A percentile compares a stretch with the other conserved stretches of the same genome.
Evolutionary conservation across 306 rosid genomes (phyloP).

Genomic region (Lupinus albus): DNA sequence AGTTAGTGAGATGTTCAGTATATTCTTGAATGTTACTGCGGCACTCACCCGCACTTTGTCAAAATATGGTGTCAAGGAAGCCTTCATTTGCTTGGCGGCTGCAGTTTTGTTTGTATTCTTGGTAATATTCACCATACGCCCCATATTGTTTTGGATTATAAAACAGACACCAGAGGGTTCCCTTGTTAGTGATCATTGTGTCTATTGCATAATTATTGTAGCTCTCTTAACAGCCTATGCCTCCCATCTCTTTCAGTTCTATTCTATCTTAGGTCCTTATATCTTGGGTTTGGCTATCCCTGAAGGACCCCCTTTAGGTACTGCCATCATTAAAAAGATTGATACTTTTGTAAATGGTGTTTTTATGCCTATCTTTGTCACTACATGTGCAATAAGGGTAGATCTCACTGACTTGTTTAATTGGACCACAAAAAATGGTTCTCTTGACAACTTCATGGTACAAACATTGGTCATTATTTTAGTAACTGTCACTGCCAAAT

Average conservation of each 20-base stretch:
- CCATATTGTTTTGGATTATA: constrained; percentile 62
- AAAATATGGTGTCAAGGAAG: neutral
- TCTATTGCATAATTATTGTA: constrained; percentile 41
- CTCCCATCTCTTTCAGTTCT: constrained; percentile 35
- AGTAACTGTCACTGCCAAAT: constrained; percentile 33
- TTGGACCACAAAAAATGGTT: constrained; percentile 15
- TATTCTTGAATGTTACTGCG: constrained; percentile 1
- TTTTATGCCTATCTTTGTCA: constrained; percentile 62
- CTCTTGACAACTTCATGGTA: constrained; percentile 9
- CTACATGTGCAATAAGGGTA: constrained; percentile 53
- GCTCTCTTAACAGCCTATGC: constrained; percentile 39
- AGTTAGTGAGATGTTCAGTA: constrained; percentile 48
- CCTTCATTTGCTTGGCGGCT: neutral
- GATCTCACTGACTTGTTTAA: constrained; percentile 26
- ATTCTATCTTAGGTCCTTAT: constrained; percentile 53
- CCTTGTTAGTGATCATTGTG: constrained; percentile 52
- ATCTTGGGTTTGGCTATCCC: constrained; percentile 68
- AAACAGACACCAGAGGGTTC: constrained; percentile 66
- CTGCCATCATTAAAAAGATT: constrained; percentile 56
- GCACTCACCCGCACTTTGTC: neutral
- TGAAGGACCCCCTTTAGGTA: constrained; percentile 73
- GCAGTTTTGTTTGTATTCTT: neutral
- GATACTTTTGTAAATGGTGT: constrained; percentile 53
- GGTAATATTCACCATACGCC: constrained; percentile 47
- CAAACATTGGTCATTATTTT: constrained; percentile 24